A percentile compares a stretch with the other conserved stretches of the same genome.
phyloP scores from a whole-genome alignment of 176 grass and related monocot genomes.

The Oryza glumipatula region DNA sequence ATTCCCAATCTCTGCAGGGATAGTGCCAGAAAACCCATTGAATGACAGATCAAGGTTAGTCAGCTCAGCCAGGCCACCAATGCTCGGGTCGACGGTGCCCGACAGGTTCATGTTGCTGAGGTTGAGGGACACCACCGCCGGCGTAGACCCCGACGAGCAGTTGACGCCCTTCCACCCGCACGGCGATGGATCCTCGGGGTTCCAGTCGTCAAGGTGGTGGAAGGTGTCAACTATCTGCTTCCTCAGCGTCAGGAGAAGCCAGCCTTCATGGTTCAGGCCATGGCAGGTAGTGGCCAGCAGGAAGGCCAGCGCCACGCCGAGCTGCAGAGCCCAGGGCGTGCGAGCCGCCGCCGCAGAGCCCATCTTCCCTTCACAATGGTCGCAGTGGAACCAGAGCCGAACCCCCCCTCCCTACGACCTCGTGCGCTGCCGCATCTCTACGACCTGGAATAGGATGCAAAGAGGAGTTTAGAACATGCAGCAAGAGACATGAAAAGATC shows the following conservation, averaged over 20 bases:
- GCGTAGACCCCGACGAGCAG: slow-evolving; percentile 54
- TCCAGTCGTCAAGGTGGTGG: slow-evolving; percentile 73
- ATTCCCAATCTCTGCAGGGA: slow-evolving; percentile 71
- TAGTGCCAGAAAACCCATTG: slow-evolving; percentile 71
- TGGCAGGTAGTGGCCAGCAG: slow-evolving; percentile 52
- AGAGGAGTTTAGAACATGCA: slow-evolving; percentile 30
- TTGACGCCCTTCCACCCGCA: slow-evolving; percentile 80
- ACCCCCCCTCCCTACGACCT: slow-evolving; percentile 18
- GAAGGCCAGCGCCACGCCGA: slow-evolving; percentile 48
- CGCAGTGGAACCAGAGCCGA: neutral
- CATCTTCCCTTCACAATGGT: slow-evolving; percentile 35
- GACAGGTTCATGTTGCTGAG: slow-evolving; percentile 83
- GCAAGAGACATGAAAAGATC: neutral
- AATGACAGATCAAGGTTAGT: slow-evolving; percentile 74
- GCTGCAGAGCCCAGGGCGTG: slow-evolving; percentile 36
- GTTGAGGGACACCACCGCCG: slow-evolving; percentile 58
- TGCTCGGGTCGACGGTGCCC: slow-evolving; percentile 61
- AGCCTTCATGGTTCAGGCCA: slow-evolving; percentile 68
- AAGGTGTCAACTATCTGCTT: slow-evolving; percentile 61
- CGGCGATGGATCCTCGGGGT: slow-evolving; percentile 48
- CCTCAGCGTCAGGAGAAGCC: slow-evolving; percentile 77
- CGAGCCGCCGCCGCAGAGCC: slow-evolving; percentile 7
- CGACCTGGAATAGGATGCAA: slow-evolving; percentile 37
- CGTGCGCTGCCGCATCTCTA: slow-evolving; percentile 33
- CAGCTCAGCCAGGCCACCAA: slow-evolving; percentile 64